Base-by-base conservation (phyloP, 2,329 filamentous ascomycete species). In the Aspergillus puulaauensis region DNA sequence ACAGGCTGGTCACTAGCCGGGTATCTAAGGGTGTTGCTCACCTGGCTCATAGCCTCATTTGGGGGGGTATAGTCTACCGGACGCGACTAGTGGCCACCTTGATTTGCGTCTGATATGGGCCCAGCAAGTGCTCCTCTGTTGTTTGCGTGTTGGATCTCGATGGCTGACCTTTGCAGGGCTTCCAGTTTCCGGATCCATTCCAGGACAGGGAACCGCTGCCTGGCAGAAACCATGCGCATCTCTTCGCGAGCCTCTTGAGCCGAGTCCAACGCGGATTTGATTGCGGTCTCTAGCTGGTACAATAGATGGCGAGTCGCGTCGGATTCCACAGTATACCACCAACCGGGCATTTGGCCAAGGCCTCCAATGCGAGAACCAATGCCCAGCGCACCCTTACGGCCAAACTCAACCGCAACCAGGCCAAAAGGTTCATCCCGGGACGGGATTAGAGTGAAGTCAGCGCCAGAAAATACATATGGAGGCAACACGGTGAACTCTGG, bases 341-440 rank as follows among this genome's bases (percentile, higher is more conserved):
- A 88, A 23, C 86, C 86, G 17, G 86, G 86, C 86, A 89, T 88
- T 67, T 87, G 83, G n/a, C 86, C 85, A 21, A 89, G 78, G 54
- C 86, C 86, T 62, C 86, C 86, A 39, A 89, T 86, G 54, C 85
- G 79, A 40, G 86, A 83, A 47, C 86, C 86, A 56, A 89, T 84
- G 64, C 86, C 86, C 46, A 89, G 78, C 19, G 86, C 86, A 64
- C 86, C 86, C 69, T 89, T 88, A 23, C 86, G 79, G 56, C 86
- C 86, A 62, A 89, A 89, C 65, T 89, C 86, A 45, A 89, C 86
- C 31, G 86, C 86, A 6, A 89, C 86, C 31, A 89, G 75, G 49
- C 86, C 86, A 63, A 89, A 89, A 0, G 86, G 86, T 70, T 89
- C 86, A 66, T 89, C 86, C 65, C 86, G 81, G 19, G 85, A 87